Base-by-base conservation (phyloP, 495 filamentous ascomycete genomes). In the Aspergillus biplanus region DNA sequence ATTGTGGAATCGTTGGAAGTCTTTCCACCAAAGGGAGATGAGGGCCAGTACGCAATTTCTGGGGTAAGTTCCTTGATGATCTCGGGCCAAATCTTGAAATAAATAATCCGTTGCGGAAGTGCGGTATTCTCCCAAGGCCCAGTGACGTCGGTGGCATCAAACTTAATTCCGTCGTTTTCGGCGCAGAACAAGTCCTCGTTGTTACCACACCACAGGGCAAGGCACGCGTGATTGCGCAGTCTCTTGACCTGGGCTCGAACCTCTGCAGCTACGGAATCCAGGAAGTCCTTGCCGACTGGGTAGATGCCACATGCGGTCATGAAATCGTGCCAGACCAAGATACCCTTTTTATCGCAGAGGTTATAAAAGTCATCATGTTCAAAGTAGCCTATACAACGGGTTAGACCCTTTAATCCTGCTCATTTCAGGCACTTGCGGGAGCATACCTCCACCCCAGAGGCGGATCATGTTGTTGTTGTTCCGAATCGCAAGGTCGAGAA, bases 381-480 rank as follows among this genome's bases (percentile, higher is more conserved):
- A 33, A 56, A 56, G 32, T 56, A 56, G 15, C 52, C 52, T 56
- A 16, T 11, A 31, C 32, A 13, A 32, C 11, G 6, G 1, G 21
- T 56, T 34, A 56, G n/a, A n/a, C n/a, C n/a, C n/a, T n/a, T n/a
- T n/a, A n/a, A n/a, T n/a, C n/a, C n/a, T n/a, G n/a, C n/a, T n/a
- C n/a, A n/a, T n/a, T n/a, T n/a, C n/a, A n/a, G n/a, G n/a, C n/a
- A n/a, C n/a, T n/a, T n/a, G n/a, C n/a, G n/a, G n/a, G n/a, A n/a
- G n/a, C n/a, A n/a, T n/a, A n/a, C 52, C 52, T 4, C 52, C 52
- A 7, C 52, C 52, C 52, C 52, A 56, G 6, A 56, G 52, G 31
- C 52, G 52, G 33, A 56, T 56, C 52, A 56, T 56, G 52, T 56
- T 56, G 33, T 56, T 56, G 52, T 56, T 56, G 21, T 56, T 56